Percentiles rank a stretch among this genome's conserved stretches.
phyloP scores from a whole-genome alignment of 2,329 filamentous ascomycete genomes.

The Polytolypa hystricis region DNA sequence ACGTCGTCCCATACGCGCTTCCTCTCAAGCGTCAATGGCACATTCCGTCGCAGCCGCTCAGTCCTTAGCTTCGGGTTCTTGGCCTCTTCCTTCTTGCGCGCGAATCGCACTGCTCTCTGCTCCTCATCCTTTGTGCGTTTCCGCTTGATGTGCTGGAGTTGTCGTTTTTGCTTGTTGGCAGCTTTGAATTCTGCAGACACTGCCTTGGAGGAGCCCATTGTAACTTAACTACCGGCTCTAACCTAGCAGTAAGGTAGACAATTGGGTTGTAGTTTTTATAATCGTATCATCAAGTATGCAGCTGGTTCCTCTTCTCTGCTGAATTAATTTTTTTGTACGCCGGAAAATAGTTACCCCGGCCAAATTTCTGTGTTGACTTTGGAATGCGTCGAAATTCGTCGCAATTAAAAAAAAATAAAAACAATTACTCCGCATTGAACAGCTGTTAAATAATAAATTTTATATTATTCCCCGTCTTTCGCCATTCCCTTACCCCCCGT shows the following conservation, averaged over 20 bases:
- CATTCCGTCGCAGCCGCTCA: slow-evolving; percentile 64
- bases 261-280: no score
- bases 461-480: slow-evolving; percentile 1
- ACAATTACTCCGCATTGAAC: neutral
- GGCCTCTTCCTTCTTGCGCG: slow-evolving; percentile 72
- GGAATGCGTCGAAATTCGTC: neutral
- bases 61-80: slow-evolving; percentile 66
- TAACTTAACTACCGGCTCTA: no score
- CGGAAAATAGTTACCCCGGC: slow-evolving; percentile 19
- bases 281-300: no score
- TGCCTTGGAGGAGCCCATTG: no score
- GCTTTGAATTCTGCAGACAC: slow-evolving; percentile 45
- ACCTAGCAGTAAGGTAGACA: no score
- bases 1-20: slow-evolving; percentile 85
- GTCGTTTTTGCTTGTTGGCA: slow-evolving; percentile 68
- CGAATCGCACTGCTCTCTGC: slow-evolving; percentile 65
- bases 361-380: neutral
- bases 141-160: slow-evolving; percentile 65
- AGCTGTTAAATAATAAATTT: neutral
- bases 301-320: neutral
- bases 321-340: slow-evolving; percentile 1
- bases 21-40: slow-evolving; percentile 69
- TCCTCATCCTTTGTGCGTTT: slow-evolving; percentile 66
- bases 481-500: neutral
- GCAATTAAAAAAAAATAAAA: neutral